phyloP scores from a whole-genome alignment of 768 basidiomycete species.

The Artomyces pyxidatus region DNA sequence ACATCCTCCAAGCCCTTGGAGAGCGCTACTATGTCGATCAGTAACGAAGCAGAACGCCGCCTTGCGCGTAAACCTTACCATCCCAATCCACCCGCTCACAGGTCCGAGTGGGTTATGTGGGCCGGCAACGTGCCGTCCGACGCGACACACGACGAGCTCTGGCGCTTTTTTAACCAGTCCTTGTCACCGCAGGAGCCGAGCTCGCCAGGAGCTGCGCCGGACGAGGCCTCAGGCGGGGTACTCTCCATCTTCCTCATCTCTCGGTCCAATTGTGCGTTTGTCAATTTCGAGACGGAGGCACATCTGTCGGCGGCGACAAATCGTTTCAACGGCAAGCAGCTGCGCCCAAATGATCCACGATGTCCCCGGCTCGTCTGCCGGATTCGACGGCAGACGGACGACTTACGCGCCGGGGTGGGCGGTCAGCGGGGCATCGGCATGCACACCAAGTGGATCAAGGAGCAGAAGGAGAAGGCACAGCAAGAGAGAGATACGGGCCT shows the following conservation, averaged over 20 bases:
- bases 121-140: conserved; percentile 86
- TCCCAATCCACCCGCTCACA: conserved; percentile 60
- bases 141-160: conserved; percentile 76
- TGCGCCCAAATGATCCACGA: conserved; percentile 63
- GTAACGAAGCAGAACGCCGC: not conserved
- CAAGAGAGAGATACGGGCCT: conserved; percentile 14
- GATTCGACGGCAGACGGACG: conserved; percentile 72
- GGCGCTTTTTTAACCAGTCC: conserved; percentile 65
- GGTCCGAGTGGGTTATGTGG: conserved; percentile 96
- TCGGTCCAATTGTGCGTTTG: conserved; percentile 92
- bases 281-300: conserved; percentile 69
- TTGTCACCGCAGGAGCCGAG: conserved; percentile 11
- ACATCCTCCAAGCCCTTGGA: not conserved
- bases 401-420: conserved; percentile 83
- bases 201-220: conserved; percentile 1
- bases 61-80: conserved; percentile 49
- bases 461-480: conserved; percentile 36
- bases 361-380: conserved; percentile 82
- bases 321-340: conserved; percentile 60
- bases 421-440: conserved; percentile 82
- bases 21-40: conserved; percentile 1
- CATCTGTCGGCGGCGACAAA: conserved; percentile 60
- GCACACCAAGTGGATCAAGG: conserved; percentile 76
- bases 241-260: conserved; percentile 86
- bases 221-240: conserved; percentile 42